Conservation (phyloP, 2,329 filamentous ascomycete genomes). For the Sporothrix phasma region DNA sequence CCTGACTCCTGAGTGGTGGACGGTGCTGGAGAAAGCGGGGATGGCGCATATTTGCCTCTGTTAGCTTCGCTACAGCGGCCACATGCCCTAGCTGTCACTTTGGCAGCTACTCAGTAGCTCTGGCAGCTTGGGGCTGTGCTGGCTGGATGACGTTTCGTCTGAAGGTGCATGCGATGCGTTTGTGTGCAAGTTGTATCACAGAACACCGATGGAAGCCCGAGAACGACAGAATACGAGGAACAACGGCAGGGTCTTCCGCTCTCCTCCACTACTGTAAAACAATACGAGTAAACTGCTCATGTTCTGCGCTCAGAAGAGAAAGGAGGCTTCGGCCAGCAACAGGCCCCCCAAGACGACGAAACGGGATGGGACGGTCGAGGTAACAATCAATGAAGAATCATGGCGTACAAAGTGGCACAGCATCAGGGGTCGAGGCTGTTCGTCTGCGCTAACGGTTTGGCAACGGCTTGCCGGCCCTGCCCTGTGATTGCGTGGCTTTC, state of each 20-base stretch:
- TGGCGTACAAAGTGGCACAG: neutral
- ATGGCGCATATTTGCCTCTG: neutral
- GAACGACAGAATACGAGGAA: too few relatives aligned
- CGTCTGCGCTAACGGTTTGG: neutral
- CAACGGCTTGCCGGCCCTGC: neutral
- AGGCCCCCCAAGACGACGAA: neutral
- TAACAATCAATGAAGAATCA: neutral
- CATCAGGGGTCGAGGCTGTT: neutral
- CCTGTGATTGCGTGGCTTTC: neutral
- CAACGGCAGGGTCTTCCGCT: too few relatives aligned
- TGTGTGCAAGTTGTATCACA: too few relatives aligned
- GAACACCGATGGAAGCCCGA: too few relatives aligned
- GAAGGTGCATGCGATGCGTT: neutral
- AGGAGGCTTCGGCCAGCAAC: neutral
- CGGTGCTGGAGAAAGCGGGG: neutral
- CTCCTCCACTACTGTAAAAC: too few relatives aligned
- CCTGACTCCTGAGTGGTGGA: neutral
- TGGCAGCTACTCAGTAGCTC: neutral
- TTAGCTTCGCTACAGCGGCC: neutral
- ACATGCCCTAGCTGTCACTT: neutral
- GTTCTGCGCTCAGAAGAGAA: too few relatives aligned
- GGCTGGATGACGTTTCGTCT: conserved; percentile 1
- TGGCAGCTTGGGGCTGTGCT: neutral
- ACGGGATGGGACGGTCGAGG: neutral
- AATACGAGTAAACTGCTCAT: too few relatives aligned